Evolutionary conservation across 305 asterid genomes (phyloP), one percentile per base, ranked within the genome.

Genomic region (Rubia balearica): DNA sequence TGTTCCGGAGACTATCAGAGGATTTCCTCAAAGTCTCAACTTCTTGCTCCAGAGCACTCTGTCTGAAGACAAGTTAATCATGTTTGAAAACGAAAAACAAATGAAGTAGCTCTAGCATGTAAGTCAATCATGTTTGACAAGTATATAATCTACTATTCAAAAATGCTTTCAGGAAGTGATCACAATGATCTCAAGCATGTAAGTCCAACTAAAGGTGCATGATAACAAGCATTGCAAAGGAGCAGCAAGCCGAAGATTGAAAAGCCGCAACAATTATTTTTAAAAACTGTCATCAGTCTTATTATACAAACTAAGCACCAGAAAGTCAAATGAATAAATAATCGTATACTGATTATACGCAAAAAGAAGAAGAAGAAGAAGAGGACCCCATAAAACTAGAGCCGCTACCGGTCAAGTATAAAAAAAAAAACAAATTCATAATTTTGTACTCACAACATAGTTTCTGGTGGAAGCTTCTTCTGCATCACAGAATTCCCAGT

Each of bases 21-120:
- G 81, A 72, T 79, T 73, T 91, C 82, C 88, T 86, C 78, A 91
- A 81, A 41, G 77, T 85, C 77, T 87, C 88, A 65, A 89, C 77
- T 81, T 94, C 96, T 71, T 86, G 87, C 85, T 91, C 96, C 61
- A 94, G 86, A 71, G 92, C 85, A 79, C 84, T 89, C 99, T 94
- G 97, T 85, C 96, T 85, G 84, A 85, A 82, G 82, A 85, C 65
- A 79, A 79, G 83, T 82, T 83, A 83, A 83, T 88, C 81, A 75
- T 80, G 71, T 82, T 75, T 74, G 73, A 77, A 48, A 79, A 63
- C 13, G 64, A 14, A 76, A 43, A 79, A 76, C 46, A 36, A 53
- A 19, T n/a, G 2, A 68, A 42, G 59, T 40, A 24, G 11, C 8
- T 48, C 13, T 14, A 27, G 42, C n/a, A 67, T 27, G 45, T 67